phyloP scores from a whole-genome alignment of 2,329 filamentous ascomycete species.

The Cercospora sp. region DNA sequence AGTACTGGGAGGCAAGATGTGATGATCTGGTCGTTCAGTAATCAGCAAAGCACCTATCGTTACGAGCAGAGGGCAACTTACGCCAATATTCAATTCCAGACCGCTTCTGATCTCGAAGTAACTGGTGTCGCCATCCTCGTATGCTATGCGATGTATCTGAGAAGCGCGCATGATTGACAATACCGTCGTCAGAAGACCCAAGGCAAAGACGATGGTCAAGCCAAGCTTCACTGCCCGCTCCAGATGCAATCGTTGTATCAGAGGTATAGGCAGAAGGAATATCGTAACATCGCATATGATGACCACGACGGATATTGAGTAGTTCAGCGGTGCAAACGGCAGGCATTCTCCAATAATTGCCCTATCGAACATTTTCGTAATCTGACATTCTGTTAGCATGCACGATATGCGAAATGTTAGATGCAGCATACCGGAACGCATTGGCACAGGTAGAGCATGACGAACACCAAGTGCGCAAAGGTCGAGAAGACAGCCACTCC shows the following conservation, averaged over 20 bases:
- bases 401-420: too few species aligned
- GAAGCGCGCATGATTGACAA: constrained; percentile 21
- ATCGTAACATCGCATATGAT: constrained; percentile 23
- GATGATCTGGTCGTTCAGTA: constrained; percentile 18
- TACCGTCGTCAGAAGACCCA: constrained; percentile 23
- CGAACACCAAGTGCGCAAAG: constrained; percentile 16
- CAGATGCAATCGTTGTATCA: constrained; percentile 21
- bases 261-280: constrained; percentile 24
- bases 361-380: constrained; percentile 22
- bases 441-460: constrained; percentile 19
- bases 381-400: constrained; percentile 14
- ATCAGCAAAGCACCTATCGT: not conserved
- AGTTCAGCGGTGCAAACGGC: constrained; percentile 93
- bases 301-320: constrained; percentile 56
- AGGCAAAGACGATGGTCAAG: constrained; percentile 21
- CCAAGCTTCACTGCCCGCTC: constrained; percentile 23
- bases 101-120: constrained; percentile 23
- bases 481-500: constrained; percentile 22
- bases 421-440: constrained; percentile 17
- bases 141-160: constrained; percentile 23
- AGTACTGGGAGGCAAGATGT: constrained; percentile 27
- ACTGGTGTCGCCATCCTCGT: constrained; percentile 21
- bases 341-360: constrained; percentile 79
- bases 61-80: not conserved
- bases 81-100: constrained; percentile 24